phyloP scores from a whole-genome alignment of 2,329 filamentous ascomycete species.

The Blastomyces parvus region DNA sequence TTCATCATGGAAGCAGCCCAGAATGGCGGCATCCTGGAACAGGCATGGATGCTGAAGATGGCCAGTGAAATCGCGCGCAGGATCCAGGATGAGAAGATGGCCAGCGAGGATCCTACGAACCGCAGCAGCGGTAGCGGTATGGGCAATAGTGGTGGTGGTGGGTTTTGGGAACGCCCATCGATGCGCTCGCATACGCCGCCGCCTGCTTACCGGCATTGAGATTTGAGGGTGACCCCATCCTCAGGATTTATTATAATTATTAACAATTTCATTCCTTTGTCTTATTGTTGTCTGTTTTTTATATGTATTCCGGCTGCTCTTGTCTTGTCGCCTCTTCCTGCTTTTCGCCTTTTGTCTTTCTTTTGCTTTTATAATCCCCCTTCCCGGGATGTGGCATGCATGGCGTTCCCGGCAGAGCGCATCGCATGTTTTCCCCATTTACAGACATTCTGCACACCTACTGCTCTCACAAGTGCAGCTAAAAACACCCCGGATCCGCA shows the following conservation, averaged over 20 bases:
- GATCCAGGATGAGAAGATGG: slow-evolving; percentile 73
- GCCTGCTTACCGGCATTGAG: slow-evolving; percentile 37
- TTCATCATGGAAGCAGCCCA: slow-evolving; percentile 11
- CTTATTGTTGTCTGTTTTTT: neutral
- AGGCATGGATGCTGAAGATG: slow-evolving; percentile 54
- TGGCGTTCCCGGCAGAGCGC: neutral
- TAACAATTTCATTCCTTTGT: no score
- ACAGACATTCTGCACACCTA: neutral
- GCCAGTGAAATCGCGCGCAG: slow-evolving; percentile 77
- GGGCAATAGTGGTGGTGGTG: slow-evolving; percentile 18
- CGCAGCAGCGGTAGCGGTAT: slow-evolving; percentile 18
- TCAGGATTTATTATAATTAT: neutral
- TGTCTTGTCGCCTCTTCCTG: no score
- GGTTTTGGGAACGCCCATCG: slow-evolving; percentile 28
- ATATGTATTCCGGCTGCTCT: neutral
- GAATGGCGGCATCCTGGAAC: slow-evolving; percentile 35
- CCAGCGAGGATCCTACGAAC: slow-evolving; percentile 24
- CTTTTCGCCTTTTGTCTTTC: neutral
- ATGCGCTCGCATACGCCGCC: slow-evolving; percentile 33
- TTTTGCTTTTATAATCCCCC: neutral
- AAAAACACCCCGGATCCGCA: neutral
- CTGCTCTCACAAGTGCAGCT: neutral
- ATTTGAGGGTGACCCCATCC: neutral
- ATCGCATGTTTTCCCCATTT: neutral
- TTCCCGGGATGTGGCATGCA: no score